A percentile compares a stretch with the other conserved stretches of the same genome.
Conservation (phyloP, 345 rosid species). For the Pugionium dolabratum region DNA sequence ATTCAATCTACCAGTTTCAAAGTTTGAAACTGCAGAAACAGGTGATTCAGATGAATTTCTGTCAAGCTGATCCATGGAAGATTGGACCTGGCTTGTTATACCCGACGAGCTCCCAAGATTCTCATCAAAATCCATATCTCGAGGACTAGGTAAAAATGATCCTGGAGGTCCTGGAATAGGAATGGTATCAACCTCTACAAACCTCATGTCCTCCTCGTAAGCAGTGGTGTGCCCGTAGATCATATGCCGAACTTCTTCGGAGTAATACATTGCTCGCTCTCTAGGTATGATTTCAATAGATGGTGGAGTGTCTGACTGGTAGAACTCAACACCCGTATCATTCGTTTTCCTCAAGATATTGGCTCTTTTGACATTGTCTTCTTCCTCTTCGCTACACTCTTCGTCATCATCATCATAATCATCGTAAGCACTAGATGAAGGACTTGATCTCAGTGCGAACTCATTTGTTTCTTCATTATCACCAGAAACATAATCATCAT, state of each 20-base stretch:
- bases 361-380: slow-evolving; percentile 6
- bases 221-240: slow-evolving; percentile 38
- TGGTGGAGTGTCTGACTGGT: slow-evolving; percentile 47
- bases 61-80: slow-evolving; percentile 79
- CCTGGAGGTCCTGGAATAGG: slow-evolving; percentile 99
- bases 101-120: slow-evolving; percentile 89
- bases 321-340: slow-evolving; percentile 26
- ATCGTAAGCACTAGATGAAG: slow-evolving; percentile 38
- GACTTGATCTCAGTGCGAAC: slow-evolving; percentile 33
- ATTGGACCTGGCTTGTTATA: slow-evolving; percentile 71
- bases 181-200: slow-evolving; percentile 84
- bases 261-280: slow-evolving; percentile 52
- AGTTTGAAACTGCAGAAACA: slow-evolving; percentile 77
- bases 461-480: slow-evolving; percentile 44
- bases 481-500: slow-evolving; percentile 36
- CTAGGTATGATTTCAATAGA: slow-evolving; percentile 49
- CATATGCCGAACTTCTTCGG: slow-evolving; percentile 50
- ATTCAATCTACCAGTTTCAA: slow-evolving; percentile 47
- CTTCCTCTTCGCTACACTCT: slow-evolving; percentile 43
- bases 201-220: slow-evolving; percentile 40
- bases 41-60: slow-evolving; percentile 86
- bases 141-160: slow-evolving; percentile 92
- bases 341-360: slow-evolving; percentile 24
- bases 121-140: slow-evolving; percentile 84
- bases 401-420: slow-evolving; percentile 37